phyloP scores from a whole-genome alignment of 768 basidiomycete species.

The Cytidiella melzeri region DNA sequence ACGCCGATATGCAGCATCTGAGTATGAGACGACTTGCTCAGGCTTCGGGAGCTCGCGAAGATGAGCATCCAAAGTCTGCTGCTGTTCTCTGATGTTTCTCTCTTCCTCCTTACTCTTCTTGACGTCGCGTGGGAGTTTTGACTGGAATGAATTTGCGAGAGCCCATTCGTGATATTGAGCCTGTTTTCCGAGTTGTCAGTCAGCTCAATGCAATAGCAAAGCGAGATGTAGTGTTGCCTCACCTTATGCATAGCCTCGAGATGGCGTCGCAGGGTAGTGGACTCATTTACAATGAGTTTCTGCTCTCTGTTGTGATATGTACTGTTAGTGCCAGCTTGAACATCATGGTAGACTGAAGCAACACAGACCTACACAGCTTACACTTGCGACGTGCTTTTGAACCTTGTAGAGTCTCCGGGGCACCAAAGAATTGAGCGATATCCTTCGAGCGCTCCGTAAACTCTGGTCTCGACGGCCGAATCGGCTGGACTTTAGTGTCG shows the following conservation, averaged over 20 bases:
- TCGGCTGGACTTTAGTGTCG: not conserved
- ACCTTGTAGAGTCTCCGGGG: not conserved
- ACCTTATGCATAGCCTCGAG: not conserved
- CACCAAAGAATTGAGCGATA: not conserved
- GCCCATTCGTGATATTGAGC: not conserved
- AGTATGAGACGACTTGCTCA: constrained; percentile 24
- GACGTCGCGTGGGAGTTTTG: constrained; percentile 24
- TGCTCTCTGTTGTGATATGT: not conserved
- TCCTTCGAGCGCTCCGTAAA: not conserved
- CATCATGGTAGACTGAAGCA: too few species aligned
- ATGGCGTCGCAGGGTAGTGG: not conserved
- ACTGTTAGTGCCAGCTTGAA: too few species aligned
- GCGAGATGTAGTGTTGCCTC: too few species aligned
- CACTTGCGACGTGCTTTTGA: not conserved
- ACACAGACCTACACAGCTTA: not conserved
- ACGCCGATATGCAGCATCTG: constrained; percentile 23
- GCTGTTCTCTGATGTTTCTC: not conserved
- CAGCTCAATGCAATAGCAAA: too few species aligned
- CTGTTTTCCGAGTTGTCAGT: too few species aligned
- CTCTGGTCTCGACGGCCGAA: not conserved
- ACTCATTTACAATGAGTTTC: not conserved
- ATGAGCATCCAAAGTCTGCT: constrained; percentile 24
- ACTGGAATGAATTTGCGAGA: constrained; percentile 17
- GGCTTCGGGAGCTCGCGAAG: constrained; percentile 14
- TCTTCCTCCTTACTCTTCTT: constrained; percentile 15